Conservation (phyloP, 129 eudicot genomes). For the Pseudognaphalium luteoalbum region DNA sequence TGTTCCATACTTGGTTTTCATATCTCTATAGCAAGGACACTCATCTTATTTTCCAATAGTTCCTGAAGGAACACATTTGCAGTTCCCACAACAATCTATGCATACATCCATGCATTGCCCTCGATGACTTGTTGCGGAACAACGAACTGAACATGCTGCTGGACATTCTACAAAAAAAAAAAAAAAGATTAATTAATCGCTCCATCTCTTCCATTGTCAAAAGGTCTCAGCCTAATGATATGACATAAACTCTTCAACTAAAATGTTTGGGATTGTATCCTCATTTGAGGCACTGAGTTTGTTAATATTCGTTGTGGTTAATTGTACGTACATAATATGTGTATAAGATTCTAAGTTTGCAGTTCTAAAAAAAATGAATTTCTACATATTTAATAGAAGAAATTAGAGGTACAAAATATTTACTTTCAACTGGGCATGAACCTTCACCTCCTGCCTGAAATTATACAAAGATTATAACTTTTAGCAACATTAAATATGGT, state of each 20-base stretch:
- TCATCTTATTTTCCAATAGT: constrained; percentile 28
- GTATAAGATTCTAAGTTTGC: too few species aligned
- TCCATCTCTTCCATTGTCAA: too few species aligned
- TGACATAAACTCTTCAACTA: too few species aligned
- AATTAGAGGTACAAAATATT: background rate
- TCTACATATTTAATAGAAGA: too few species aligned
- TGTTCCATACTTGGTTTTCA: constrained; percentile 19
- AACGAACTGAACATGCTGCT: constrained; percentile 22
- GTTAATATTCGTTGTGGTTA: too few species aligned
- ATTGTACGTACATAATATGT: too few species aligned
- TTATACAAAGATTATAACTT: background rate
- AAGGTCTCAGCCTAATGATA: too few species aligned
- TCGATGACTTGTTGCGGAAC: constrained; percentile 27
- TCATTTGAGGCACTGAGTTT: too few species aligned
- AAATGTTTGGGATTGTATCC: too few species aligned
- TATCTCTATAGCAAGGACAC: constrained; percentile 34
- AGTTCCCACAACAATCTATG: constrained; percentile 28
- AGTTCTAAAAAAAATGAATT: background rate
- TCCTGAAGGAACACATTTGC: constrained; percentile 35
- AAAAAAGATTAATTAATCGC: background rate
- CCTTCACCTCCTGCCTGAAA: constrained; percentile 27
- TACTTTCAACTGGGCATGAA: constrained; percentile 13
- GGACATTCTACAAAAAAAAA: constrained; percentile 22
- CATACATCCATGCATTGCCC: constrained; percentile 34
- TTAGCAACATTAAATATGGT: background rate